Base-by-base conservation (phyloP, 345 rosid genomes). In the Citrus australasica region DNA sequence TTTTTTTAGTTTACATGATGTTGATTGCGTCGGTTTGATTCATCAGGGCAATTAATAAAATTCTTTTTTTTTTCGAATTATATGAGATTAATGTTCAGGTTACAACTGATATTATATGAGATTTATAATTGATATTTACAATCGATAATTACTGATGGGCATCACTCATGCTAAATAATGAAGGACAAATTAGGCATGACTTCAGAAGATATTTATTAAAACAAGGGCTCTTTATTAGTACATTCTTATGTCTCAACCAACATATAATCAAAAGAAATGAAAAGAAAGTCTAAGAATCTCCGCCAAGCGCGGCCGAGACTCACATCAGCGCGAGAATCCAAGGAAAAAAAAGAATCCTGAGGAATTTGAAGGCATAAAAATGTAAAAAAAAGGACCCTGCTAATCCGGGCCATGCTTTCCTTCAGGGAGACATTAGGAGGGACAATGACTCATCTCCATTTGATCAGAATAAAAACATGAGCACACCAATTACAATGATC, bases 221-320 rank as follows among this genome's bases (percentile, higher is more conserved):
- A 32, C 67, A 4, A 14, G 0, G 37, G 11, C 3, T 28, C 19
- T 16, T 62, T 2, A 46, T 46, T 46, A 46, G 51, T 46, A 46
- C 3, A 25, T 30, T 62, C 35, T 62, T 30, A 2, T 16, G 67
- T 33, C 46, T 19, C 37, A 9, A 37, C 40, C 9, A 66, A 35
- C 70, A 66, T 21, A 22, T 33, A 21, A 14, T 11, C 7, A 58
- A 33, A 53, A 53, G 53, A 65, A 51, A 64, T n/a, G 69, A 13
- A 9, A 38, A 24, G 7, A 5, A 9, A 40, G 7, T 67, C 53
- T 56, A 58, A 35, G 79, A 76, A 76, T 76, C 79, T 59, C 73
- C 79, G 73, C 14, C 67, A 56, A 56, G 40, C 17, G 56, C 79
- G 79, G 79, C 21, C 9, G n/a, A 10, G 79, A 76, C 64, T 35